A percentile compares a stretch with the other conserved stretches of the same genome.
Evolutionary conservation across 2,329 filamentous ascomycete species (phyloP).

Genomic region (Fusarium sp.): DNA sequence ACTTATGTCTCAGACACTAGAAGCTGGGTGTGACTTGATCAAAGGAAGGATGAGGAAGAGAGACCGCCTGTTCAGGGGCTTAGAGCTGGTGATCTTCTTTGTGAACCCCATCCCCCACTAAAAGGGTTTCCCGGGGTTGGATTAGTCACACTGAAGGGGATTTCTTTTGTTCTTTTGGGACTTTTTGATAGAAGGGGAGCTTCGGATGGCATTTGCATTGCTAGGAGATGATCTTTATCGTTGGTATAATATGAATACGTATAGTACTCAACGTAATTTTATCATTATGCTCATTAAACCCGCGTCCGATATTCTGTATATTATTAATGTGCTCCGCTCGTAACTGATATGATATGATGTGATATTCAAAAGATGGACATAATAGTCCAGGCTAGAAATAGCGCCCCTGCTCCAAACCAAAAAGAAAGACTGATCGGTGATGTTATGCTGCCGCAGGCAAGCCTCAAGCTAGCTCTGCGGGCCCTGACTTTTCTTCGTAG

Average conservation of each 20-base stretch:
- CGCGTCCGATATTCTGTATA: not conserved
- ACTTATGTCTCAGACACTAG: not conserved
- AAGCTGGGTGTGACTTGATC: not conserved
- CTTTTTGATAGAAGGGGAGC: slow-evolving; percentile 18
- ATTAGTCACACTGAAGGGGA: slow-evolving; percentile 13
- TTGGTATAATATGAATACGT: slow-evolving; percentile 37
- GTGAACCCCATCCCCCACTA: not conserved
- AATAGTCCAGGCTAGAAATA: not conserved
- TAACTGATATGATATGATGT: not conserved
- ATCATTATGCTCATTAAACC: slow-evolving; percentile 22
- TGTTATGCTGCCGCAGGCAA: not conserved
- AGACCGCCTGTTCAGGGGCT: slow-evolving; percentile 10
- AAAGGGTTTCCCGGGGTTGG: slow-evolving; percentile 3
- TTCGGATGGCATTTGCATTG: slow-evolving; percentile 32
- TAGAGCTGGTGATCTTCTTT: slow-evolving; percentile 19
- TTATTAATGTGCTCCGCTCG: slow-evolving; percentile 5
- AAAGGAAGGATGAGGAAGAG: not conserved
- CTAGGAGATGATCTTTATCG: slow-evolving; percentile 35
- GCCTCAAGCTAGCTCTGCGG: slow-evolving; percentile 11
- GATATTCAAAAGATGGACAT: not conserved
- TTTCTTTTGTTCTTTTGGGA: slow-evolving; percentile 24
- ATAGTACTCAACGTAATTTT: slow-evolving; percentile 34
- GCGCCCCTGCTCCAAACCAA: slow-evolving; percentile 14
- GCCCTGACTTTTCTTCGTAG: slow-evolving; percentile 5
- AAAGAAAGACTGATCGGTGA: not conserved